Evolutionary conservation across 768 basidiomycete genomes (phyloP), one percentile per base, ranked within the genome.

Genomic region (Pulveroboletus sp.): DNA sequence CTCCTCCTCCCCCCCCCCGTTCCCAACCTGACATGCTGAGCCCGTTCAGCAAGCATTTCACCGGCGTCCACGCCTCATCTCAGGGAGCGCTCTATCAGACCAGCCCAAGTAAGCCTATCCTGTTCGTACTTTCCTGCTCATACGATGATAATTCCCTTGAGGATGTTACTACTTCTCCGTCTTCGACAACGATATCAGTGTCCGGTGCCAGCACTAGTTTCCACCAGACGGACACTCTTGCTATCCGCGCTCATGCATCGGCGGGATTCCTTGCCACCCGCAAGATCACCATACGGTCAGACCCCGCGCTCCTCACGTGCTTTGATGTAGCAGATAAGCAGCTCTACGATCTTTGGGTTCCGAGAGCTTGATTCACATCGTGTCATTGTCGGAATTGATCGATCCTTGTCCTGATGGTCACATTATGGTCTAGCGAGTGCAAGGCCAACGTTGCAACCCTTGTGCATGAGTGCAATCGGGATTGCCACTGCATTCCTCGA

Each of bases 311-410:
- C 37, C 62, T 81, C 48, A 86, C 86, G 31, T 85, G 80, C 55
- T 92, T 92, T 58, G 87, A 91, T 65, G 76, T 80, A 13, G 72
- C 76, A 21, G 89, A 92, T 68, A 82, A 76, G 69, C 84, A 89
- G 57, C 72, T 92, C 18, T 89, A 90, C 58, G 79, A 82, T 39
- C 73, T 90, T 9, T 91, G 89, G 89, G 84, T 74, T 27, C 83
- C 85, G 5, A 66, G 46, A 30, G 33, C 43, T 36, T 66, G 56
- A 65, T 17, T 28, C 24, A 31, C 17, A 15, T 6, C n/a, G 38
- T 28, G 35, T 38, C 24, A 8, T 39, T 13, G n/a, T 33, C 8
- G 10, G 47, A 51, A 36, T 40, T 30, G 37, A 37, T 39, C 6
- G 18, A 13, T 15, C n/a, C 17, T 32, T 47, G 6, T 10, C 33